Conservation (phyloP, 495 filamentous ascomycete genomes). For the Cenococcum geophilum region DNA sequence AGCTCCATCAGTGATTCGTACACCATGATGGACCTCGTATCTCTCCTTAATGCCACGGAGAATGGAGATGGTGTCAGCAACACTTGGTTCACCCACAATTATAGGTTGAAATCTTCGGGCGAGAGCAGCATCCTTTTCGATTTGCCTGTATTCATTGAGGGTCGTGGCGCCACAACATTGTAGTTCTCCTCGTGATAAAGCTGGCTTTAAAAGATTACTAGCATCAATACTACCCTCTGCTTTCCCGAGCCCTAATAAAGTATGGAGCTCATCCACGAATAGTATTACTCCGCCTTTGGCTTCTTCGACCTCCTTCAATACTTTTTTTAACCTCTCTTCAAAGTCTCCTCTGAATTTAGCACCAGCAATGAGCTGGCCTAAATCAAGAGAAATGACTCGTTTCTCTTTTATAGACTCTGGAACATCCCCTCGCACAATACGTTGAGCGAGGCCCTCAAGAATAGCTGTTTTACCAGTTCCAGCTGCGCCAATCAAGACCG, state of each 20-base stretch:
- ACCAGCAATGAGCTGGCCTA: conserved; percentile 88
- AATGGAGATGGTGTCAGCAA: conserved; percentile 91
- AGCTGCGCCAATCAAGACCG: conserved; percentile 84
- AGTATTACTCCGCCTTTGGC: conserved; percentile 84
- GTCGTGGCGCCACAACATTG: conserved; percentile 96
- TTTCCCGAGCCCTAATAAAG: conserved; percentile 84
- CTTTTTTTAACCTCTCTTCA: conserved; percentile 85
- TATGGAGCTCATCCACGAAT: conserved; percentile 95
- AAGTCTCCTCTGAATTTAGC: conserved; percentile 96
- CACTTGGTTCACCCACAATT: conserved; percentile 76
- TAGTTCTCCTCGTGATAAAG: conserved; percentile 81
- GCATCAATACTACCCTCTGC: conserved; percentile 95
- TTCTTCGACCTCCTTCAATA: conserved; percentile 84
- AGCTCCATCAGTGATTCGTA: conserved; percentile 87
- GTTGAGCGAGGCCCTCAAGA: conserved; percentile 82
- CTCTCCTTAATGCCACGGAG: conserved; percentile 93
- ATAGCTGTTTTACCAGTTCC: conserved; percentile 96
- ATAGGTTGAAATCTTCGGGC: conserved; percentile 93
- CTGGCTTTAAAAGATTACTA: conserved; percentile 92
- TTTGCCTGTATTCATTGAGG: conserved; percentile 79
- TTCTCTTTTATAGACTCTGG: conserved; percentile 97
- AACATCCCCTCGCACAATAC: conserved; percentile 88
- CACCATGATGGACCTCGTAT: conserved; percentile 94
- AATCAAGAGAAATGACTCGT: conserved; percentile 74
- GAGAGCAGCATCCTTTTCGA: conserved; percentile 93